phyloP scores from a whole-genome alignment of 495 filamentous ascomycete genomes.

The Hamigera avellanea region DNA sequence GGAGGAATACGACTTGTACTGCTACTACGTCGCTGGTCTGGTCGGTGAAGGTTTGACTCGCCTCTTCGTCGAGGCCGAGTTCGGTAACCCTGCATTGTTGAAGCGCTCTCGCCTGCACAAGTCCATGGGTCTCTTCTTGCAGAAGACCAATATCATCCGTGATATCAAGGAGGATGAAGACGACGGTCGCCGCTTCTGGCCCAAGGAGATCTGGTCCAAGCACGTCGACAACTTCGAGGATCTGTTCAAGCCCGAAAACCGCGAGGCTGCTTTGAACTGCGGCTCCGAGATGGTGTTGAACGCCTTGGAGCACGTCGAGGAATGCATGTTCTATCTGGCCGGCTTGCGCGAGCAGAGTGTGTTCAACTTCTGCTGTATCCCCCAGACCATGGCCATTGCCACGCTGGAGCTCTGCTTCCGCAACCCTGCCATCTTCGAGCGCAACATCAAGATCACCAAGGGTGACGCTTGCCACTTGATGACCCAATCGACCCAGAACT shows the following conservation, averaged over 20 bases:
- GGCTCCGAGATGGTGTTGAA: conserved; percentile 92
- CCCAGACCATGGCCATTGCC: conserved; percentile 97
- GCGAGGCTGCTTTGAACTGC: conserved; percentile 71
- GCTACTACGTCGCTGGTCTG: conserved; percentile 93
- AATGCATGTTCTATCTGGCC: conserved; percentile 95
- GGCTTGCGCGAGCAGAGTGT: conserved; percentile 92
- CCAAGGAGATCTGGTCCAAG: conserved; percentile 91
- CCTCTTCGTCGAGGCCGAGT: conserved; percentile 77
- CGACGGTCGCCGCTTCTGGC: conserved; percentile 85
- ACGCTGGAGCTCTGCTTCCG: conserved; percentile 84
- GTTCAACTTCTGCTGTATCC: conserved; percentile 99
- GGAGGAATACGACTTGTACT: conserved; percentile 88
- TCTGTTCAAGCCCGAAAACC: conserved; percentile 71
- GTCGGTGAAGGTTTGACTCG: conserved; percentile 89
- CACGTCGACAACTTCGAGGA: conserved; percentile 83
- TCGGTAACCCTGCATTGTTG: conserved; percentile 76
- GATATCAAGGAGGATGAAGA: conserved; percentile 84
- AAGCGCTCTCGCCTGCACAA: conserved; percentile 72
- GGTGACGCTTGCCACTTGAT: conserved; percentile 86
- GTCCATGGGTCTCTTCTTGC: conserved; percentile 93
- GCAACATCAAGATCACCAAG: conserved; percentile 92
- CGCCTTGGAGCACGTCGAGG: conserved; percentile 74
- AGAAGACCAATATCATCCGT: conserved; percentile 98
- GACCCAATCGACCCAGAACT: conserved; percentile 83
- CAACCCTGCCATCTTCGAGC: conserved; percentile 78